Base-by-base conservation (phyloP, 2,329 filamentous ascomycete genomes). In the Coniochaeta prunicola region DNA sequence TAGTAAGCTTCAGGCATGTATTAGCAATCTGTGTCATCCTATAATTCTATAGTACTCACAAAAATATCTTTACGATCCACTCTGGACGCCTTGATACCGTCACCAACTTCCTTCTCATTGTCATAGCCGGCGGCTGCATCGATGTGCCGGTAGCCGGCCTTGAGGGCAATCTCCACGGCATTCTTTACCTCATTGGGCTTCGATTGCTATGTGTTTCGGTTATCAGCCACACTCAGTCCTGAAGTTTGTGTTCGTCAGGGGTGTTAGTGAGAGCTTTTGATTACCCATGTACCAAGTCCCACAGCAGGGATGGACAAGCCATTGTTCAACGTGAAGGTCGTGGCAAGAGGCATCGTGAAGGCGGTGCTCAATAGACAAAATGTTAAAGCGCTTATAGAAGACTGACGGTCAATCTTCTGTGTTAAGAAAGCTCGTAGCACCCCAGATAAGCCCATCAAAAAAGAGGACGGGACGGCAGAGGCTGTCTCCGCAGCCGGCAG, bases 61-160 rank as follows among this genome's bases (percentile, higher is more conserved):
- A 73, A 90, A 69, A 89, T 83, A 66, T 89, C 75, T 58, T 80
- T 76, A 24, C 87, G 80, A 17, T 85, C 80, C 1, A 90, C 81
- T 30, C 84, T 85, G 2, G 83, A 82, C 54, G 81, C 81, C 63
- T 77, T 79, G 70, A 90, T 87, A 57, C 85, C 87, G 58, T 78
- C 71, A 56, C 83, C 83, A 34, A 86, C 81, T 68, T 85, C 83
- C 9, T 71, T 72, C 68, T 86, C 87, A 69, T 91, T 91, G 67
- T 82, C 80, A 71, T 91, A 90, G 63, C 85, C 87, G 68, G 87
- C 81, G 56, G 87, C 86, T 68, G 85, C 87, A 72, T 86, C 83
- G 61, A 88, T 82, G 68, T 88, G 84, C 53, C 85, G 78, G 74
- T 89, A 89, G 53, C 86, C 86, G 59, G 76, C 75, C 64, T 80